Conservation (phyloP, 2,329 filamentous ascomycete genomes). For the Xylariales sp. region DNA sequence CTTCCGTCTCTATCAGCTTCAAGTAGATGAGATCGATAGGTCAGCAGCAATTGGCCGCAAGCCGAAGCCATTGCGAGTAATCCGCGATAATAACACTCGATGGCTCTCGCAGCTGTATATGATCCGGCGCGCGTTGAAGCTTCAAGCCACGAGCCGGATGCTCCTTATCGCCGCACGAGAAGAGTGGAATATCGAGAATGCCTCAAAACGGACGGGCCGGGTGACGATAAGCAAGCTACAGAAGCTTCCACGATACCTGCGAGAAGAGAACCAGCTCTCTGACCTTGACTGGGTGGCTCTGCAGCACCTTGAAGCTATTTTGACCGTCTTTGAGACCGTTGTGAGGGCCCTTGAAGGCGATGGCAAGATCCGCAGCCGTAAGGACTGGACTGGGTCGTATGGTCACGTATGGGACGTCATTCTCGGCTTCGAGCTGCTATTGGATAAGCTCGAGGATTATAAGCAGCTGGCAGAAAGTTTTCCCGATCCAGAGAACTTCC, state of each 20-base stretch:
- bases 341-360: neutral
- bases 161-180: neutral
- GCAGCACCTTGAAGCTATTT: neutral
- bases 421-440: neutral
- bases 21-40: neutral
- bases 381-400: neutral
- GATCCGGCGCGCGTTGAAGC: neutral
- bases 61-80: neutral
- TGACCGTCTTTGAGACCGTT: neutral
- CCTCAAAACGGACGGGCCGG: neutral
- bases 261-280: neutral
- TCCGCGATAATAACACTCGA: neutral
- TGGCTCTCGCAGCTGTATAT: slow-evolving; percentile 1
- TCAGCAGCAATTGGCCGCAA: neutral
- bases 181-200: neutral
- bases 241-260: neutral
- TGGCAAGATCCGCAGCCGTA: neutral
- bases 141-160: neutral
- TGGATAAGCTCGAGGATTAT: neutral
- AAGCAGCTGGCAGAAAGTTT: neutral
- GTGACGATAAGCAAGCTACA: neutral
- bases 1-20: neutral
- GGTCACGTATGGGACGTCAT: neutral
- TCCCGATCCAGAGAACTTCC: neutral
- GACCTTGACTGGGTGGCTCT: neutral